Evolutionary conservation across 495 filamentous ascomycete genomes (phyloP).

Genomic region (Daldinia loculata): DNA sequence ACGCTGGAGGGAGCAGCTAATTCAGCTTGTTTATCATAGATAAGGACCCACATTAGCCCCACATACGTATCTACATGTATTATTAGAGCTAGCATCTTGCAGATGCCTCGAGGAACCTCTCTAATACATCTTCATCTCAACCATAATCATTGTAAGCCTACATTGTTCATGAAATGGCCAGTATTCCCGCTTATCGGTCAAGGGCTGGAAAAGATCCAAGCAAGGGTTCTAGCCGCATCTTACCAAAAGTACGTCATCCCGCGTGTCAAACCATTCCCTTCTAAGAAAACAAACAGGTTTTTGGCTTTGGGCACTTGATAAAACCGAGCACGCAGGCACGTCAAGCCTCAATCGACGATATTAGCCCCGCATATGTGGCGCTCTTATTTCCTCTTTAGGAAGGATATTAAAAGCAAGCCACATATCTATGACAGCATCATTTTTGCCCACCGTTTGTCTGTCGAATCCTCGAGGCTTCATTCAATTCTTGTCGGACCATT

Average conservation of each 20-base stretch:
- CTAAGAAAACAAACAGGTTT: constrained; percentile 30
- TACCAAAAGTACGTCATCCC: constrained; percentile 36
- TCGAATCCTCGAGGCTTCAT: not conserved
- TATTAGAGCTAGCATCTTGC: too few species aligned
- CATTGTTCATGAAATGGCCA: constrained; percentile 10
- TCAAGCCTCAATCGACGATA: constrained; percentile 14
- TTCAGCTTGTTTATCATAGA: too few species aligned
- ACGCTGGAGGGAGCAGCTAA: too few species aligned
- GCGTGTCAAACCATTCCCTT: constrained; percentile 18
- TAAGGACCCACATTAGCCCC: too few species aligned
- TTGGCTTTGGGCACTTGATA: not conserved
- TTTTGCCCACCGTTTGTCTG: not conserved
- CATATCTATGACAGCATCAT: constrained; percentile 26
- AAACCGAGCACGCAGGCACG: not conserved
- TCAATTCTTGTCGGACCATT: constrained; percentile 31
- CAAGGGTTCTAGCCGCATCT: constrained; percentile 37
- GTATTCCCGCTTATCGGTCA: constrained; percentile 17
- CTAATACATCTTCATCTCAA: too few species aligned
- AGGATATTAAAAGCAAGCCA: constrained; percentile 21
- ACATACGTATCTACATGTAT: too few species aligned
- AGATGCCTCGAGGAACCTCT: too few species aligned
- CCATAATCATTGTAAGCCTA: too few species aligned
- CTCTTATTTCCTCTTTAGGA: constrained; percentile 17
- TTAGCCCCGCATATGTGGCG: constrained; percentile 29
- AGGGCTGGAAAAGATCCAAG: not conserved